Evolutionary conservation across 257 asterid species (phyloP).

Genomic region (Penstemon newberryi): DNA sequence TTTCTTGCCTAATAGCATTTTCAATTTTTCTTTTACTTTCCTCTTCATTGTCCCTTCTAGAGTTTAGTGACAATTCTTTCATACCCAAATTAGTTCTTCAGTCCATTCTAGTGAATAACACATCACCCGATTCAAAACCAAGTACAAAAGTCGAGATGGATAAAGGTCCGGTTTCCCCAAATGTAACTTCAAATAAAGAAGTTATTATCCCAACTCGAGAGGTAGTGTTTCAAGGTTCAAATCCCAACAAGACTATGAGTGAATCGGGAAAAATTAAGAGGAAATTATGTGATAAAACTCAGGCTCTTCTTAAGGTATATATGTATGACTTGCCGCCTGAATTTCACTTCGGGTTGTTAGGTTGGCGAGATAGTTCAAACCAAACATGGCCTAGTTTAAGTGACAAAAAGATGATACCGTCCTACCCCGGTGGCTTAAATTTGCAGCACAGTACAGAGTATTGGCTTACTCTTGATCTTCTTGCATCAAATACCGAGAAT

Average conservation of each 20-base stretch:
- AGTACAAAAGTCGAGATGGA: conserved; percentile 6
- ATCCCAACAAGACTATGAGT: conserved; percentile 7
- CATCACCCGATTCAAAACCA: conserved; percentile 35
- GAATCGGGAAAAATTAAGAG: conserved; percentile 17
- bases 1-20: conserved; percentile 54
- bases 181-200: conserved; percentile 22
- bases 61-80: conserved; percentile 39
- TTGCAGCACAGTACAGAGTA: conserved; percentile 74
- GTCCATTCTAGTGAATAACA: conserved; percentile 33
- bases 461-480: conserved; percentile 84
- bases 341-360: conserved; percentile 77
- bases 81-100: conserved; percentile 40
- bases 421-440: conserved; percentile 80
- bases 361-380: conserved; percentile 45
- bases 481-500: conserved; percentile 49
- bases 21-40: conserved; percentile 56
- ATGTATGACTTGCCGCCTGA: conserved; percentile 78
- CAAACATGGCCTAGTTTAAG: conserved; percentile 64
- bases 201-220: conserved; percentile 12
- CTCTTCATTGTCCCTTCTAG: conserved; percentile 53
- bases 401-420: conserved; percentile 40
- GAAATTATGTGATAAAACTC: conserved; percentile 39
- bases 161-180: conserved; percentile 19
- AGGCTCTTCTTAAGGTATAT: conserved; percentile 59
- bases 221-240: conserved; percentile 14